Evolutionary conservation across 352 stramenopile genomes (phyloP).

Genomic region (Globisporangium okanoganense): DNA sequence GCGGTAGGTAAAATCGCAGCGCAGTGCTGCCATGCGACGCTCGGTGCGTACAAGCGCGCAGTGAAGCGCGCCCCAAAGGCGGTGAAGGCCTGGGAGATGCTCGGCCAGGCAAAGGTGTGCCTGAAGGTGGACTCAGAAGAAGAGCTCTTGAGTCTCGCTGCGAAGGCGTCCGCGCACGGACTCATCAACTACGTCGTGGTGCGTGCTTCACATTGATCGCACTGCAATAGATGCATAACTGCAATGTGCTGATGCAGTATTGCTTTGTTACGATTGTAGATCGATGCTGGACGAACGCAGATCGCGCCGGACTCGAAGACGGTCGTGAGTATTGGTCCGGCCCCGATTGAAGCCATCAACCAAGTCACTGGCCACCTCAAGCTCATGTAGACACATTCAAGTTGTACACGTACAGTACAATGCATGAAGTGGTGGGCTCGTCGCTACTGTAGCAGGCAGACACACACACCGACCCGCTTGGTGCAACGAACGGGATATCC

Average conservation of each 20-base stretch:
- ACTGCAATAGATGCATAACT: no score
- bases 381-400: constrained; percentile 60
- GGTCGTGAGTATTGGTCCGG: constrained; percentile 75
- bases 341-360: constrained; percentile 62
- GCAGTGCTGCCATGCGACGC: constrained; percentile 88
- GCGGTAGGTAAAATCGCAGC: constrained; percentile 74
- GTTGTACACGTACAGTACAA: no score
- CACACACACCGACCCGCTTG: no score
- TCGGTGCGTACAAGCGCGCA: constrained; percentile 94
- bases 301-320: constrained; percentile 86
- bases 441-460: no score
- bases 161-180: constrained; percentile 52
- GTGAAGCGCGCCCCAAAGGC: constrained; percentile 70
- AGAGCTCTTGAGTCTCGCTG: constrained; percentile 67
- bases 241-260: not conserved
- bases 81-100: constrained; percentile 72
- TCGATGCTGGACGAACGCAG: constrained; percentile 81
- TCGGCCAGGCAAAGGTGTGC: constrained; percentile 84
- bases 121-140: constrained; percentile 85
- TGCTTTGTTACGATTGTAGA: constrained; percentile 19
- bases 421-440: no score
- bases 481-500: no score
- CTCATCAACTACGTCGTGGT: constrained; percentile 85
- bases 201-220: constrained; percentile 8
- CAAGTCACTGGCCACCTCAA: constrained; percentile 80